Evolutionary conservation across 805 yeast genomes (phyloP).

Genomic region (Isabelozyma gotoi): DNA sequence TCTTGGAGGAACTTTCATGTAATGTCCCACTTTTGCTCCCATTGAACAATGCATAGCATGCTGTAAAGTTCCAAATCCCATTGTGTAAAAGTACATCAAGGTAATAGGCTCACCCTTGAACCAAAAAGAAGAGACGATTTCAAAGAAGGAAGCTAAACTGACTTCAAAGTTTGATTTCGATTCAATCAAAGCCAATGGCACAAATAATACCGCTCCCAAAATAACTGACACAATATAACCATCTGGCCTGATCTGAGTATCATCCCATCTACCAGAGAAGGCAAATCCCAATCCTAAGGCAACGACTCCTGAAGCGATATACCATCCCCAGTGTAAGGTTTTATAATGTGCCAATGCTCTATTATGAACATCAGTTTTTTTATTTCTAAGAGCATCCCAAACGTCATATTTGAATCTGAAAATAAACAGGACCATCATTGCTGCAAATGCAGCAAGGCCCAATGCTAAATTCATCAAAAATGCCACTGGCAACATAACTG

Average conservation of each 20-base stretch:
- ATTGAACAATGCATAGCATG: conserved; percentile 9
- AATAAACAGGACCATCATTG: conserved; percentile 7
- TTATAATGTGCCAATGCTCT: conserved; percentile 6
- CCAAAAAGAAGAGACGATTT: conserved; percentile 12
- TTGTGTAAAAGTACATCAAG: conserved; percentile 9
- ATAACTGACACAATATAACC: conserved; percentile 10
- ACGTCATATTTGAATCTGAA: conserved; percentile 8
- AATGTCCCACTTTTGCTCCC: conserved; percentile 12
- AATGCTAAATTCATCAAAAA: conserved; percentile 11
- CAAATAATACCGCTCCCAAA: conserved; percentile 6
- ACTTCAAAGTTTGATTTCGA: conserved; percentile 5
- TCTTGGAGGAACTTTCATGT: conserved; percentile 12
- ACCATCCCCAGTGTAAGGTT: conserved; percentile 6
- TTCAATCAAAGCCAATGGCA: conserved; percentile 11
- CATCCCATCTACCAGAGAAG: conserved; percentile 7
- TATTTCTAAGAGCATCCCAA: conserved; percentile 3
- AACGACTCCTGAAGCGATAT: conserved; percentile 1
- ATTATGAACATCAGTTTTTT: conserved; percentile 6
- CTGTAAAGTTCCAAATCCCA: conserved; percentile 10
- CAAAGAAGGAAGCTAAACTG: conserved; percentile 8
- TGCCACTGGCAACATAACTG: conserved; percentile 12
- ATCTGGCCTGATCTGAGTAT: conserved; percentile 5
- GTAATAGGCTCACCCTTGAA: conserved; percentile 9
- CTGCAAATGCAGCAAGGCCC: conserved; percentile 11
- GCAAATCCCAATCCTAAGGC: conserved; percentile 10